Base-by-base conservation (phyloP, 768 basidiomycete genomes). In the Mrakia hoshinonis region DNA sequence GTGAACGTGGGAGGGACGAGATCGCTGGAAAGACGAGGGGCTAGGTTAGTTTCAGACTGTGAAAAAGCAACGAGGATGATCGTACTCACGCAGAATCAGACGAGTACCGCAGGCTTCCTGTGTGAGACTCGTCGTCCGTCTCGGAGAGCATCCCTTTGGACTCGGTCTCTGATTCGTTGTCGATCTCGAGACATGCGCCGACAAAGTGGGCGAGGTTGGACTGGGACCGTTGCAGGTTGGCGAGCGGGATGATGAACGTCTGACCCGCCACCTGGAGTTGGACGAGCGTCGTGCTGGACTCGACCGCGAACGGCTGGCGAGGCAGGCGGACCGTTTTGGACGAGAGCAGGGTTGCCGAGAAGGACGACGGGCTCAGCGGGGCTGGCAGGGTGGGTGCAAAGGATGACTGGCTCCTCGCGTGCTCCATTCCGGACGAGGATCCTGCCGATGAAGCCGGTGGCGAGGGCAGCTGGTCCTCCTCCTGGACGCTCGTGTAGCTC, bases 181-280 rank as follows among this genome's bases (percentile, higher is more conserved):
- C 70, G 22, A 61, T 26, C 31, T 31, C 34, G 31, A 55, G 39
- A 46, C 70, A 72, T 18, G 64, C 70, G 3, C 22, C 26, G 1
- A 65, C 70, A 43, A 72, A 72, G 7, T 54, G 38, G 5, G 63
- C 63, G 15, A 72, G 58, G 60, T 61, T 46, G 15, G 47, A 55
- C 20, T 39, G 51, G 15, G 54, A 52, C 12, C 64, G 26, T n/a
- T 66, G 29, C 64, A 67, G 54, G 15, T 58, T 22, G 24, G 26
- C 58, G 24, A 72, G 46, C 1, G 70, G 65, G 29, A 72, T 61
- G 43, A 72, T 67, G 47, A 72, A 72, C 0, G 70, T 67, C 55
- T 43, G 65, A n/a, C 65, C 70, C 1, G 65, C 70, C 11, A 72
- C 31, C 20, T 72, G 70, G 20, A 72, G 65, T 48, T 67, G 54